Conservation (phyloP, 768 basidiomycete species). For the Megacollybia marginata region DNA sequence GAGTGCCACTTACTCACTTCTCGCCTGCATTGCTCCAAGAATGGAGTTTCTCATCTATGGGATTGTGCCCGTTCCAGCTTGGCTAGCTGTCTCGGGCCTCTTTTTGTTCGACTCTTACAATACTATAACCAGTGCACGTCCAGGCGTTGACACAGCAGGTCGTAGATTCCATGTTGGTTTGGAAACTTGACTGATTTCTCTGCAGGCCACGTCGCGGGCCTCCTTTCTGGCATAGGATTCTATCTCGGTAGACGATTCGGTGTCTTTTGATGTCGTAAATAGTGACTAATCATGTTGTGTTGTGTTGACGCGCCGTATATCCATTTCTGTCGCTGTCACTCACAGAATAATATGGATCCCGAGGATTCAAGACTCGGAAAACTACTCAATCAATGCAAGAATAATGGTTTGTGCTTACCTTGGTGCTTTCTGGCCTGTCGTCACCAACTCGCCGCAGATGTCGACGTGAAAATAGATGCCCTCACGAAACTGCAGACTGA, state of each 20-base stretch:
- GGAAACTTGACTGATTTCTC: slow-evolving; percentile 8
- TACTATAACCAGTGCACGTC: slow-evolving; percentile 31
- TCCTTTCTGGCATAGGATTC: slow-evolving; percentile 54
- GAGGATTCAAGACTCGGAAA: slow-evolving; percentile 46
- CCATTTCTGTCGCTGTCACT: not conserved
- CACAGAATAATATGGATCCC: slow-evolving; percentile 36
- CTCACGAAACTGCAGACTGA: slow-evolving; percentile 69
- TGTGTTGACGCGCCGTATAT: no score
- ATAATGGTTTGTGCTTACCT: slow-evolving; percentile 38
- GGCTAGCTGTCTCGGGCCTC: slow-evolving; percentile 62
- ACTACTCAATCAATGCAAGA: slow-evolving; percentile 59
- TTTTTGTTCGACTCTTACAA: slow-evolving; percentile 54
- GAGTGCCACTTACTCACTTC: slow-evolving; percentile 61
- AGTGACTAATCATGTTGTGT: no score
- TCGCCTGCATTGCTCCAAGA: slow-evolving; percentile 63
- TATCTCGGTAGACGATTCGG: slow-evolving; percentile 34
- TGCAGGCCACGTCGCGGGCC: slow-evolving; percentile 63
- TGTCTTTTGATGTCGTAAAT: slow-evolving; percentile 12
- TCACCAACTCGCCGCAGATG: slow-evolving; percentile 38
- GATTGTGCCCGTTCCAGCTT: slow-evolving; percentile 74
- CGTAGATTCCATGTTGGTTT: no score
- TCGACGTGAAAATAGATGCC: slow-evolving; percentile 76
- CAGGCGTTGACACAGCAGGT: slow-evolving; percentile 6
- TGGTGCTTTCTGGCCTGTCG: slow-evolving; percentile 5
- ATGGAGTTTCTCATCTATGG: slow-evolving; percentile 66